phyloP scores from a whole-genome alignment of 2,329 filamentous ascomycete species.

The Cladosporium sp. region DNA sequence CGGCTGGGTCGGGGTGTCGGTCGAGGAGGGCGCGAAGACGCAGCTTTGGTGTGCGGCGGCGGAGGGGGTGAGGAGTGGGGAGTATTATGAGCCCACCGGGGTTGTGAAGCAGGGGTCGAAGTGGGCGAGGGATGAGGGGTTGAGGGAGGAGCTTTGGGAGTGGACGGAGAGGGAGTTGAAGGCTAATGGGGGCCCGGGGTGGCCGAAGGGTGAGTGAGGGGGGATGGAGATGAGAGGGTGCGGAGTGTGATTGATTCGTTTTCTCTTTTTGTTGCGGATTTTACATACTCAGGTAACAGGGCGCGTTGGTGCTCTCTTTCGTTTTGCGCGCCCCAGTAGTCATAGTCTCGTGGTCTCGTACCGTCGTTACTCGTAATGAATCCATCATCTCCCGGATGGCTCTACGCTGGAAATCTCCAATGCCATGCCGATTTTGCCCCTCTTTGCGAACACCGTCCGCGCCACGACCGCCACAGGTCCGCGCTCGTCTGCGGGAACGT shows the following conservation, averaged over 20 bases:
- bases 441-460: slow-evolving; percentile 17
- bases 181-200: slow-evolving; percentile 11
- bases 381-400: neutral
- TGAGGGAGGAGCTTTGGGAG: slow-evolving; percentile 33
- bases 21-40: slow-evolving; percentile 33
- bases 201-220: slow-evolving; percentile 1
- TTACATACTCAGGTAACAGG: too few relatives aligned
- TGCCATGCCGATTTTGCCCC: slow-evolving; percentile 15
- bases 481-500: neutral
- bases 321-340: neutral
- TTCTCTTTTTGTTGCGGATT: neutral
- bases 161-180: slow-evolving; percentile 30
- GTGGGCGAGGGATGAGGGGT: slow-evolving; percentile 20
- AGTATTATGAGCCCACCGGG: slow-evolving; percentile 40
- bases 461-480: slow-evolving; percentile 21
- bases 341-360: slow-evolving; percentile 3
- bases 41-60: slow-evolving; percentile 39
- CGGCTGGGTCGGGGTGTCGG: slow-evolving; percentile 10
- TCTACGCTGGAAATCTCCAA: slow-evolving; percentile 17
- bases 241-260: neutral
- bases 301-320: too few relatives aligned
- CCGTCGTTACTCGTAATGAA: neutral
- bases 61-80: slow-evolving; percentile 35
- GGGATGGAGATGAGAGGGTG: neutral
- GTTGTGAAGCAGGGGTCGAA: slow-evolving; percentile 18